phyloP scores from a whole-genome alignment of 768 basidiomycete genomes.

The Tricholoma furcatifolium region DNA sequence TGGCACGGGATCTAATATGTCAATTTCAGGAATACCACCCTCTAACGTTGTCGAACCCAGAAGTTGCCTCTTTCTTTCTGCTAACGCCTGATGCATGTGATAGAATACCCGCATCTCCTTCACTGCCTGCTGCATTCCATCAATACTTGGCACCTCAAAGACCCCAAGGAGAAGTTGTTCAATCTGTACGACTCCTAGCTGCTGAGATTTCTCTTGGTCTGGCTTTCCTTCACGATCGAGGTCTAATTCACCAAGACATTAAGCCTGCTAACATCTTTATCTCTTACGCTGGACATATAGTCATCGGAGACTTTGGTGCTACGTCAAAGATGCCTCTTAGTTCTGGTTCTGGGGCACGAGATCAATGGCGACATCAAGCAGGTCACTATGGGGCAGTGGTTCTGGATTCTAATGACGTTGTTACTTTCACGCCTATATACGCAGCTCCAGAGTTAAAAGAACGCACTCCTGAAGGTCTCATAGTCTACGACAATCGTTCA shows the following conservation, averaged over 20 bases:
- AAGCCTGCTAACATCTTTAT: slow-evolving; percentile 66
- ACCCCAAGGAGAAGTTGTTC: slow-evolving; percentile 9
- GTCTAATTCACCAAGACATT: slow-evolving; percentile 70
- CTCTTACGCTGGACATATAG: slow-evolving; percentile 42
- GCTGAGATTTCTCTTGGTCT: slow-evolving; percentile 34
- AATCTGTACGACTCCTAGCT: slow-evolving; percentile 26
- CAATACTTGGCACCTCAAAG: slow-evolving; percentile 5
- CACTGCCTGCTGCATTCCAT: slow-evolving; percentile 9
- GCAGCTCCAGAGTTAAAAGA: slow-evolving; percentile 34
- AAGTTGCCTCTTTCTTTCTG: slow-evolving; percentile 25
- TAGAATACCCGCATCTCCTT: slow-evolving; percentile 10
- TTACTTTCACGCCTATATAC: slow-evolving; percentile 34
- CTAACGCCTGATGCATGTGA: slow-evolving; percentile 5
- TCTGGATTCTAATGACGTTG: slow-evolving; percentile 20
- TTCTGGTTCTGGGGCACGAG: neutral
- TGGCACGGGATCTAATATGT: neutral
- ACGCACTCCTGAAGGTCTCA: slow-evolving; percentile 20
- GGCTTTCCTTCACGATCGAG: slow-evolving; percentile 49
- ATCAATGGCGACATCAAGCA: neutral
- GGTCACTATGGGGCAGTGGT: slow-evolving; percentile 17
- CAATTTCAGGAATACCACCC: slow-evolving; percentile 29
- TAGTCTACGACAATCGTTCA: slow-evolving; percentile 30
- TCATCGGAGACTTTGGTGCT: slow-evolving; percentile 67
- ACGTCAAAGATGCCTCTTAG: slow-evolving; percentile 31
- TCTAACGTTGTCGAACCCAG: slow-evolving; percentile 26